A percentile compares a stretch with the other conserved stretches of the same genome.
phyloP scores from a whole-genome alignment of 2,329 filamentous ascomycete species.

The Huntiella decipiens region DNA sequence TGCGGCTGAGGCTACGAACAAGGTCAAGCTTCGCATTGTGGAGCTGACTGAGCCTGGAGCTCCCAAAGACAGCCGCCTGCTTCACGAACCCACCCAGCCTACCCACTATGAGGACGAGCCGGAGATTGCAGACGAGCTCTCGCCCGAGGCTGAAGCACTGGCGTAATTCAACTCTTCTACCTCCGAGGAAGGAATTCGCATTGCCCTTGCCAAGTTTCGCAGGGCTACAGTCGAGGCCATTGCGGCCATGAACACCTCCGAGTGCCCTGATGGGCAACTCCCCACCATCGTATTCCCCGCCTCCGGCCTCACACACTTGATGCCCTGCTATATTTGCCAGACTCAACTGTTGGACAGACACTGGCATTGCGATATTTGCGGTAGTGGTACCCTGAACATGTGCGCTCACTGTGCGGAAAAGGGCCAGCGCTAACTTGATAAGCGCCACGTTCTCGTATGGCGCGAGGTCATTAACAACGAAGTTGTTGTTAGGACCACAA shows the following conservation, averaged over 20 bases:
- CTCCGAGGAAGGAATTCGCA: too few species aligned
- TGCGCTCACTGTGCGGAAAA: constrained; percentile 60
- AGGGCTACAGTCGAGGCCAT: too few species aligned
- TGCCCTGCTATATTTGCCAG: constrained; percentile 88
- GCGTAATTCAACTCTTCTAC: background rate
- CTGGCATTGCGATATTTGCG: constrained; percentile 88
- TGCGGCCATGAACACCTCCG: too few species aligned
- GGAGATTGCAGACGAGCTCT: background rate
- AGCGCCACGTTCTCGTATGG: constrained; percentile 41
- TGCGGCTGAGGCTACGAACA: constrained; percentile 93
- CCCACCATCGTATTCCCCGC: constrained; percentile 13
- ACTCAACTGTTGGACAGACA: constrained; percentile 59
- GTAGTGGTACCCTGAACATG: constrained; percentile 85
- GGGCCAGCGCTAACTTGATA: constrained; percentile 58
- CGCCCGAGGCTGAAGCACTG: background rate
- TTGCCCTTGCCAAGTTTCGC: too few species aligned
- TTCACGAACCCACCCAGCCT: too few species aligned
- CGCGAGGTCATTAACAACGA: background rate
- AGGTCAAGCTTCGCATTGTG: constrained; percentile 72
- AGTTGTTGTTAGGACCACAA: background rate
- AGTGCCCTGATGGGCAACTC: background rate
- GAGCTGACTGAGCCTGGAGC: background rate
- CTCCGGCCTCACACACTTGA: constrained; percentile 40
- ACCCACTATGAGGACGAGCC: too few species aligned
- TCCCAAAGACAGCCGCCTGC: too few species aligned